Base-by-base conservation (phyloP, 441 rosid genomes). In the Bruguiera hainesii region DNA sequence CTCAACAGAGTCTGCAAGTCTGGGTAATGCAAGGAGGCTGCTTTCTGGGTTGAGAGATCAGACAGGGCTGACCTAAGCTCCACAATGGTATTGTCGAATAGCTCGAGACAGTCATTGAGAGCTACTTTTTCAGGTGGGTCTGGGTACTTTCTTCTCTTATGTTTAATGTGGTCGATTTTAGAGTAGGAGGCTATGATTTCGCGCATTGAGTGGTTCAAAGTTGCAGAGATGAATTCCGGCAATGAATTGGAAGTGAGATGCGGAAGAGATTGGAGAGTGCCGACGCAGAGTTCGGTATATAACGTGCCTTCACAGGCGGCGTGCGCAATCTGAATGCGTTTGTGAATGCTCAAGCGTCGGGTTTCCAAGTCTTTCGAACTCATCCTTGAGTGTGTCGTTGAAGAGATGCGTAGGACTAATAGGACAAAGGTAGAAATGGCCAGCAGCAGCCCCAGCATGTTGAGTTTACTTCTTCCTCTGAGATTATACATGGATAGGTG, bases 31-130 rank as follows among this genome's bases (percentile, higher is more conserved):
- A 76, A 63, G 19, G 73, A 55, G 16, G 82, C 71, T 62, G 83
- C 78, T 76, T 78, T 76, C 66, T 62, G 70, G 0, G 81, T 78
- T 49, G 81, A 78, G 35, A 91, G 87, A 68, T 86, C 89, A 48
- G 80, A 79, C 13, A 81, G 60, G 1, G 87, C 84, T 37, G 79
- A 10, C 28, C 66, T 80, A 52, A 89, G 79, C 77, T 88, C 89
- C 16, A 80, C 86, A 1, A 84, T 73, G 2, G 90, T 84, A 52
- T 79, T 83, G 30, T 80, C 88, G 5, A 85, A 77, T 53, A 87
- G 86, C 76, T 86, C 86, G 28, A 86, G 71, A 70, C 97, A 91
- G 68, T 91, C 97, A 18, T 80, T 83, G n/a, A 91, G 83, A 29
- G 96, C 96, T 1, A 72, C 67, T 51, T 71, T 73, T 66, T 89